Percentiles rank a stretch among this genome's conserved stretches.
phyloP scores from a whole-genome alignment of 2,329 filamentous ascomycete species.

The Phialophora expanda region DNA sequence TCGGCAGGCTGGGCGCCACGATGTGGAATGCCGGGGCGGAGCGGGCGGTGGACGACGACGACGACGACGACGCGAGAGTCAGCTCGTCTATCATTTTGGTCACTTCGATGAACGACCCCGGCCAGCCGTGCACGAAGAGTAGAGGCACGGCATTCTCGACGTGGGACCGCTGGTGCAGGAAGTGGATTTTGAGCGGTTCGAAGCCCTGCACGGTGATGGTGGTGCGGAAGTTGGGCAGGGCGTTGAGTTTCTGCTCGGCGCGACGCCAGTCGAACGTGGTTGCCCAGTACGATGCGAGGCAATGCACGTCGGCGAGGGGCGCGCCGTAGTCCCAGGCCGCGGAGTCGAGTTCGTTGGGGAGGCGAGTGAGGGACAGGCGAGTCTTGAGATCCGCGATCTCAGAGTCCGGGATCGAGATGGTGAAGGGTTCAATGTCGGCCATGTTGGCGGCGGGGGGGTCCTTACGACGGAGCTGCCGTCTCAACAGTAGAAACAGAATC shows the following conservation, averaged over 20 bases:
- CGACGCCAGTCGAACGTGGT: constrained; percentile 65
- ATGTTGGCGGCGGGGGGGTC: constrained; percentile 8
- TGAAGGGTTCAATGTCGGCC: constrained; percentile 48
- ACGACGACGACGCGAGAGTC: background rate
- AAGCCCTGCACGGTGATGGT: constrained; percentile 34
- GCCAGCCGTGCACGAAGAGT: constrained; percentile 40
- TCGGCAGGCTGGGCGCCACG: constrained; percentile 61
- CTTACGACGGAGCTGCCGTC: background rate
- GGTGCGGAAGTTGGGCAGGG: constrained; percentile 64
- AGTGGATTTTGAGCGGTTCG: constrained; percentile 43
- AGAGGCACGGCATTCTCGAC: constrained; percentile 38
- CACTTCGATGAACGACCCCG: constrained; percentile 38
- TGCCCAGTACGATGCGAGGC: constrained; percentile 64
- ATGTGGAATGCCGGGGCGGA: constrained; percentile 56
- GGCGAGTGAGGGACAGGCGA: constrained; percentile 60
- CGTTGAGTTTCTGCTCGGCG: constrained; percentile 64
- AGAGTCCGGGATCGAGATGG: constrained; percentile 58
- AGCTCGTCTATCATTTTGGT: constrained; percentile 43
- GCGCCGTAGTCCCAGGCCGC: constrained; percentile 64
- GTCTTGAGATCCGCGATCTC: constrained; percentile 58
- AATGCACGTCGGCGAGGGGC: constrained; percentile 64
- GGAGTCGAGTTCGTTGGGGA: constrained; percentile 62
- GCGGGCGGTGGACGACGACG: no score
- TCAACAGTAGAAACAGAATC: background rate
- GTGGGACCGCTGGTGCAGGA: constrained; percentile 44